Conservation (phyloP, 495 filamentous ascomycete genomes). For the Trichocladium antarcticum region DNA sequence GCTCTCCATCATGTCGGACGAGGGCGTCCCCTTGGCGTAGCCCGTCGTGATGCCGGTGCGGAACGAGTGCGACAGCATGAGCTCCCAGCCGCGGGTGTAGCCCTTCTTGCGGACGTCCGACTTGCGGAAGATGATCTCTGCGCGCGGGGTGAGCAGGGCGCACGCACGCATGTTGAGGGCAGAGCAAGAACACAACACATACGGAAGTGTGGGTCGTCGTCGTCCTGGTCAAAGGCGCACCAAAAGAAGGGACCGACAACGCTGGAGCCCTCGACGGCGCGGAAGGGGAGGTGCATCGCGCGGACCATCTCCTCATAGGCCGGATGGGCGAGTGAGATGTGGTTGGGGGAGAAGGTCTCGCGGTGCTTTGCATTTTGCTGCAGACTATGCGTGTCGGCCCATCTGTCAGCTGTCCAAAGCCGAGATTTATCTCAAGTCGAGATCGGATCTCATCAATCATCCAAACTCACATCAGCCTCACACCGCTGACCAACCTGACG, state of each 20-base stretch:
- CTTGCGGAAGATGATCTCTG: constrained; percentile 47
- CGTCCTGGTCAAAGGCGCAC: constrained; percentile 42
- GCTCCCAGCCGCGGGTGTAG: constrained; percentile 46
- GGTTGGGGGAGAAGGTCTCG: constrained; percentile 41
- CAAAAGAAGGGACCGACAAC: constrained; percentile 48
- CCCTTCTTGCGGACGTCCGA: constrained; percentile 48
- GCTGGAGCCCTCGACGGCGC: constrained; percentile 40
- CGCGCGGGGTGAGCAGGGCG: background rate
- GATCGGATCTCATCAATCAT: background rate
- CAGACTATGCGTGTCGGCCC: constrained; percentile 26
- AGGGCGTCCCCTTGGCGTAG: constrained; percentile 43
- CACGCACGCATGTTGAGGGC: too few species aligned
- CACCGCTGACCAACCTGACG: constrained; percentile 32
- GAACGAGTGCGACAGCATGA: constrained; percentile 47
- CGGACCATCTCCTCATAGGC: constrained; percentile 36
- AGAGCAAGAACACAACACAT: constrained; percentile 4
- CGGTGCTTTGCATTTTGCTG: constrained; percentile 40
- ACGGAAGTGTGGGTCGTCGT: constrained; percentile 42
- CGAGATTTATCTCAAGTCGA: too few species aligned
- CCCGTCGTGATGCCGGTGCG: constrained; percentile 41
- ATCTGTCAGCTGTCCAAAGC: background rate
- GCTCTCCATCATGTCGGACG: constrained; percentile 36
- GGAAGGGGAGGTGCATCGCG: constrained; percentile 37
- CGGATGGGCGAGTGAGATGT: constrained; percentile 33
- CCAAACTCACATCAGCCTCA: constrained; percentile 41